Base-by-base conservation (phyloP, 2,329 filamentous ascomycete species). In the Epichloe elymi region DNA sequence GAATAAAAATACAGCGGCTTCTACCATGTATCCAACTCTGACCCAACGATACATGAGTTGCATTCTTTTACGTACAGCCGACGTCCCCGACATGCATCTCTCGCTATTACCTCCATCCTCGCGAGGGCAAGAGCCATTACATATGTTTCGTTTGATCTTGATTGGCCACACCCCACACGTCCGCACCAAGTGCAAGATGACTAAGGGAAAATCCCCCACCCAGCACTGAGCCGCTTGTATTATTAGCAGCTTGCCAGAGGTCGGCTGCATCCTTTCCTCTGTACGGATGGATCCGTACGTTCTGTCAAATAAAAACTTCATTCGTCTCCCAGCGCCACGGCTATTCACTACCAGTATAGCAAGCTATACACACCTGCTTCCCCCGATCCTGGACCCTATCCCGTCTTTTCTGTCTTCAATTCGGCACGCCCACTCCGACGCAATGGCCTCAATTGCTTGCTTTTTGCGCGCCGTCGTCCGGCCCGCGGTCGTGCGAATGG, bases 371-470 rank as follows among this genome's bases (percentile, higher is more conserved):
- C n/a, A 23, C 6, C 33, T 33, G 42, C 42, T 33, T 19, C 19
- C 12, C 4, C 10, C 30, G 15, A 5, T 17, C 4, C 8, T 12
- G 12, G 15, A 46, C 26, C 15, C 26, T 30, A 4, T 3, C 20
- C 14, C 19, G 14, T 47, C 45, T 38, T 43, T 38, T 43, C 20
- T 12, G 14, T 39, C 35, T 5, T 33, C 37, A 6, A 33, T 15
- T 45, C 42, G 23, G 38, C 33, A 40, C n/a, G 15, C 10, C 15
- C 11, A 15, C 39, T n/a, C 53, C 53, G 30, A 53, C 62, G 68
- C 62, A 67, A 81, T 81, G 78, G 77, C 79, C 58, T 82, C 79
- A 69, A 76, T 83, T 68, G 73, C 74, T 62, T 73, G 77, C 60
- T 74, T 73, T 63, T 64, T 79, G 56, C 70, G 73, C 66, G 68